Evolutionary conservation across 148 eudicot species (phyloP), one percentile per base, ranked within the genome.

Genomic region (Amaranthus hypochondriacus): DNA sequence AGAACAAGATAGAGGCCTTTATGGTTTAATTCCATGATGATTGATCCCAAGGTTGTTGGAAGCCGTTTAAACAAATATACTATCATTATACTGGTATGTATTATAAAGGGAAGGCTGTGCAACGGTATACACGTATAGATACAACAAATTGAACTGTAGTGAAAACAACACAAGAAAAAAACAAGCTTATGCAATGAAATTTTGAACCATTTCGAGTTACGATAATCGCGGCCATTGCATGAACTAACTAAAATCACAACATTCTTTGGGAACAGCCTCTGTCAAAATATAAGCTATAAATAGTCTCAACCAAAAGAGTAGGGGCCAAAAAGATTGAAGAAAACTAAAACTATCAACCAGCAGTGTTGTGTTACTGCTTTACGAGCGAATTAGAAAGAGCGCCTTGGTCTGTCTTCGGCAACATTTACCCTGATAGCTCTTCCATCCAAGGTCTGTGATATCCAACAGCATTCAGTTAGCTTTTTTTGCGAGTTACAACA

Each of bases 371-470:
- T 28, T 28, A 28, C 39, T 28, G n/a, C 54, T 72, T 69, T 53
- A 58, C 56, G 64, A 11, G 52, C 51, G 64, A 53, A 58, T 79
- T 59, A 90, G 52, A 79, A 83, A 59, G 56, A 62, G 69, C 92
- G 89, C 75, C 91, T 86, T 12, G 87, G 88, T 71, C 84, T 82
- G 12, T 87, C 89, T 75, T 87, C 87, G 9, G 94, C 97, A 60
- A 88, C 86, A 65, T 84, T 87, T 71, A 91, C 94, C 83, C 88
- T 82, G 76, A 91, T 78, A 8, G 90, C 81, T 54, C 97, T 82
- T 58, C 97, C 97, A 4, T 84, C 90, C 81, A 89, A 73, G 68
- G 75, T 81, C 97, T 91, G 87, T 76, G 60, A 83, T 14, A 75
- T 73, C 56, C 58, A 55, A 15, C 56, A 60, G 43, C 69, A 72